Evolutionary conservation across 371 early-diverging fungal species (phyloP).

Genomic region (Syncephalis plumigaleata): DNA sequence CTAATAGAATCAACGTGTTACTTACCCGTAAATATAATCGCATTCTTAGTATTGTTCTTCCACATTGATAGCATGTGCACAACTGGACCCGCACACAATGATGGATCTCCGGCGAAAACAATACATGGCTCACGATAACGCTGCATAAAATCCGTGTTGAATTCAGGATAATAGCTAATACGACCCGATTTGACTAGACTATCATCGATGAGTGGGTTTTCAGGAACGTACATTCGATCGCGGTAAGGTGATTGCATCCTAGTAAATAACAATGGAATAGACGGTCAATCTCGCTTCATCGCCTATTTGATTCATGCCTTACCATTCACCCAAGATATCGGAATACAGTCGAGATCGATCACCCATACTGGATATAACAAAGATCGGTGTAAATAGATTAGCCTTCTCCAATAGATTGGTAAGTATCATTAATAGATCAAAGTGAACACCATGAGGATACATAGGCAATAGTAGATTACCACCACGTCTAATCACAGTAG

Average conservation of each 20-base stretch:
- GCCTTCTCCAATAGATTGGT: conserved; percentile 28
- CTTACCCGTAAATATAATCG: conserved; percentile 20
- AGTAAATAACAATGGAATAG: neutral
- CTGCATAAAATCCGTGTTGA: neutral
- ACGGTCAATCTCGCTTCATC: conserved; percentile 1
- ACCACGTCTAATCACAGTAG: conserved; percentile 30
- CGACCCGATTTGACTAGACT: neutral
- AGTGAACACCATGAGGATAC: conserved; percentile 45
- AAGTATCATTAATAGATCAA: conserved; percentile 51
- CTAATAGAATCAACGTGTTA: too few species aligned
- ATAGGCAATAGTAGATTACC: conserved; percentile 56
- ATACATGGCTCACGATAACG: conserved; percentile 28
- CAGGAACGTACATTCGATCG: conserved; percentile 10
- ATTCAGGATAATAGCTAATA: neutral
- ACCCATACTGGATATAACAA: conserved; percentile 58
- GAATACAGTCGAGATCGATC: conserved; percentile 61
- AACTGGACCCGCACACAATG: conserved; percentile 20
- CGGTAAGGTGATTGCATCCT: neutral
- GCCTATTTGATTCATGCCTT: conserved; percentile 16
- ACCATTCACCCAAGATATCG: conserved; percentile 80
- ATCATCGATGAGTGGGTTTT: conserved; percentile 12
- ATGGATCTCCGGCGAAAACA: conserved; percentile 39
- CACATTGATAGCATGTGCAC: conserved; percentile 19
- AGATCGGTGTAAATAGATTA: conserved; percentile 33
- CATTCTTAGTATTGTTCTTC: conserved; percentile 18